Evolutionary conservation across 345 rosid genomes (phyloP), one percentile per base, ranked within the genome.

Genomic region (Viola odorata): DNA sequence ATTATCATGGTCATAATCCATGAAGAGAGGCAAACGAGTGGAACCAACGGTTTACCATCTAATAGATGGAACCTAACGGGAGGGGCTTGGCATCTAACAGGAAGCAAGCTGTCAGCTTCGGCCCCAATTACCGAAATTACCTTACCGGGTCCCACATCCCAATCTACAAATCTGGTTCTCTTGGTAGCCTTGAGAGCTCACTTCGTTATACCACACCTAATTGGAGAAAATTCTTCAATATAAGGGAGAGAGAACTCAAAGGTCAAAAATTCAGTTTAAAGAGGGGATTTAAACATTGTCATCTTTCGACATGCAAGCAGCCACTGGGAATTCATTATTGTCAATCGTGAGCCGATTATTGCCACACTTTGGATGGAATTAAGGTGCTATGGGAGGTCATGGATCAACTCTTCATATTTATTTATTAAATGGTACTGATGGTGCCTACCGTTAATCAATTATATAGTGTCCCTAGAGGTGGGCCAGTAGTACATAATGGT

Each of bases 111-210:
- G n/a, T n/a, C n/a, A n/a, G n/a, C n/a, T n/a, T n/a, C n/a, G n/a
- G n/a, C n/a, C n/a, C n/a, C n/a, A n/a, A n/a, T n/a, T n/a, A n/a
- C n/a, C n/a, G n/a, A n/a, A n/a, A n/a, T n/a, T n/a, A n/a, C n/a
- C n/a, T n/a, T n/a, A n/a, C n/a, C n/a, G n/a, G n/a, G n/a, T n/a
- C 95, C 37, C 89, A 87, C 69, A 59, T 84, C 66, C 77, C 89
- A 14, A 68, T 82, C 41, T 39, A 50, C 57, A 83, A 83, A 64
- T 70, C 74, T 62, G 84, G 84, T 68, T 53, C 76, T 67, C 76
- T 84, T 67, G 62, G 70, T 75, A 75, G 73, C 68, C 84, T 81
- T 48, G 84, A 84, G 61, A 75, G 66, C 73, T 80, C 85, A 66
- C 78, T 82, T 67, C 63, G 74, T 58, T 60, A 75, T 72, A 49